Conservation (phyloP, 2,329 filamentous ascomycete genomes). For the Rhinocladiella mackenziei region DNA sequence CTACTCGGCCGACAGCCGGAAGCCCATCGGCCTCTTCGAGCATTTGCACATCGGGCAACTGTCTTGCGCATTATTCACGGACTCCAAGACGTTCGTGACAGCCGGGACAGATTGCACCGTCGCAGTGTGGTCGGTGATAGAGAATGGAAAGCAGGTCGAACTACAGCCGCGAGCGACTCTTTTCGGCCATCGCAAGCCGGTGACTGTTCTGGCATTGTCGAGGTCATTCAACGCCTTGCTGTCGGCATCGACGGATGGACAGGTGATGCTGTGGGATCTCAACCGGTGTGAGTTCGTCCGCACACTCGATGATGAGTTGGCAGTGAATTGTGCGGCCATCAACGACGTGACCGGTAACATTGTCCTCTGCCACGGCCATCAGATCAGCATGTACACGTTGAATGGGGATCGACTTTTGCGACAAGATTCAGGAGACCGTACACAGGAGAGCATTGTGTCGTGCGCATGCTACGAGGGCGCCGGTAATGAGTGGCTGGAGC, state of each 20-base stretch:
- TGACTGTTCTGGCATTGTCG: constrained; percentile 77
- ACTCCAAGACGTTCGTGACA: constrained; percentile 85
- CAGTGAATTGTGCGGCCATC: constrained; percentile 67
- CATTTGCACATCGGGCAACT: constrained; percentile 90
- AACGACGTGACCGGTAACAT: constrained; percentile 91
- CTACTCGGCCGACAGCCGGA: constrained; percentile 77
- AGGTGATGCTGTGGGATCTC: constrained; percentile 87
- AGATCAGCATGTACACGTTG: constrained; percentile 75
- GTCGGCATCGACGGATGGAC: constrained; percentile 75
- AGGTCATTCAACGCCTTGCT: constrained; percentile 85
- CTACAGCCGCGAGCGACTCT: constrained; percentile 73
- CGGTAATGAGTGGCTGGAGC: constrained; percentile 87
- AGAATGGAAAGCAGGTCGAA: constrained; percentile 67
- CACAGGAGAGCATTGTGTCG: constrained; percentile 72
- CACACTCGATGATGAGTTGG: constrained; percentile 58
- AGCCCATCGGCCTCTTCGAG: constrained; percentile 82
- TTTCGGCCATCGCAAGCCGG: constrained; percentile 83
- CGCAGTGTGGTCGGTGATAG: constrained; percentile 70
- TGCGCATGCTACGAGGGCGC: constrained; percentile 92
- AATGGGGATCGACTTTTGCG: constrained; percentile 81
- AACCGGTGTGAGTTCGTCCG: constrained; percentile 85
- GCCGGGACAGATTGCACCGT: constrained; percentile 90
- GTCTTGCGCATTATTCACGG: constrained; percentile 76
- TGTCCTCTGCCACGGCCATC: constrained; percentile 71
- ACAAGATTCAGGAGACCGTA: constrained; percentile 69